phyloP scores from a whole-genome alignment of 805 yeast genomes.

The Lachancea sp. region DNA sequence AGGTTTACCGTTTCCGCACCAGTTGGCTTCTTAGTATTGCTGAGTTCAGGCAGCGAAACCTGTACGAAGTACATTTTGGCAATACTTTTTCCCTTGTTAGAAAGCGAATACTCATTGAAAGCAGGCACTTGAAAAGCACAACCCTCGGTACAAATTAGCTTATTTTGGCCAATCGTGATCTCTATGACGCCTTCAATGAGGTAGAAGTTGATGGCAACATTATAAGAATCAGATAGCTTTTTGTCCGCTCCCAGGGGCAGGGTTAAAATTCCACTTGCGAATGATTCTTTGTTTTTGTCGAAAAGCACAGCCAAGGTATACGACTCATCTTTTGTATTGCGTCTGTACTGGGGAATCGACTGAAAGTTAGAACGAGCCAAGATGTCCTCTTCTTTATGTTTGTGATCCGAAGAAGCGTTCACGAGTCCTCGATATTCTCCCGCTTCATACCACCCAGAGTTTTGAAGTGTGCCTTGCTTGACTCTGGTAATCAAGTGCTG shows the following conservation, averaged over 20 bases:
- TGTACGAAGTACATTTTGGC: slow-evolving; percentile 75
- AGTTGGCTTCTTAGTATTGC: not conserved
- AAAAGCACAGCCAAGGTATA: slow-evolving; percentile 61
- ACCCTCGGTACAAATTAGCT: slow-evolving; percentile 60
- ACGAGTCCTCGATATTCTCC: slow-evolving; percentile 29
- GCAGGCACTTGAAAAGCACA: slow-evolving; percentile 79
- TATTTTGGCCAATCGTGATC: slow-evolving; percentile 53
- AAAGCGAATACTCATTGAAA: slow-evolving; percentile 64
- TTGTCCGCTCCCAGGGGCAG: slow-evolving; percentile 63
- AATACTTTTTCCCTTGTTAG: slow-evolving; percentile 50
- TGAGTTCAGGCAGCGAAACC: slow-evolving; percentile 31
- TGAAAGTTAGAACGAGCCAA: slow-evolving; percentile 63
- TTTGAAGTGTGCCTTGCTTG: slow-evolving; percentile 17
- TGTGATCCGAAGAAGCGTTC: slow-evolving; percentile 20
- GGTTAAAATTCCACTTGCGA: slow-evolving; percentile 69
- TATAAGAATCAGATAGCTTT: slow-evolving; percentile 47
- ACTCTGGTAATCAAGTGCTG: slow-evolving; percentile 19
- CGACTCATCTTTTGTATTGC: slow-evolving; percentile 41
- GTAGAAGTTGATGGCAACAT: slow-evolving; percentile 66
- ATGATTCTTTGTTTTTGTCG: slow-evolving; percentile 52
- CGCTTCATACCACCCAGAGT: slow-evolving; percentile 26
- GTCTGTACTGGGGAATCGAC: slow-evolving; percentile 39
- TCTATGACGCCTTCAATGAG: slow-evolving; percentile 67
- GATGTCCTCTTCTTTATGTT: slow-evolving; percentile 19
- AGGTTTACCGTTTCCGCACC: not conserved